phyloP scores from a whole-genome alignment of 495 filamentous ascomycete species.

The Xylaria intraflava region DNA sequence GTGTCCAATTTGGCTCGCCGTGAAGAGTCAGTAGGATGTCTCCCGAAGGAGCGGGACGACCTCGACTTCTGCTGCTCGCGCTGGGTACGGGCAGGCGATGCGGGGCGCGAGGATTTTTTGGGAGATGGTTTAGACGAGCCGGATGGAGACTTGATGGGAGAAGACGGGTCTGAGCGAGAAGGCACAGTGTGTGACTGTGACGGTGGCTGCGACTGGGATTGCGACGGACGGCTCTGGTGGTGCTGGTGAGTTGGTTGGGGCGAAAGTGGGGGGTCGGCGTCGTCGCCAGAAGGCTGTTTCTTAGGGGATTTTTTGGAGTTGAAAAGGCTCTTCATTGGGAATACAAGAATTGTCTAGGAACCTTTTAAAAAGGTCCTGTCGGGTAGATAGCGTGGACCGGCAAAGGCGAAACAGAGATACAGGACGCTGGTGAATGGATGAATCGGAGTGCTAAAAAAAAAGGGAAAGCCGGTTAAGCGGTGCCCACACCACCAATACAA shows the following conservation, averaged over 20 bases:
- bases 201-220: constrained; percentile 18
- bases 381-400: not conserved
- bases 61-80: constrained; percentile 29
- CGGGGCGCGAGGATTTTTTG: constrained; percentile 22
- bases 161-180: constrained; percentile 22
- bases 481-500: constrained; percentile 10
- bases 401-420: not conserved
- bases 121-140: constrained; percentile 17
- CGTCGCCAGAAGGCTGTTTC: constrained; percentile 42
- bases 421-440: not conserved
- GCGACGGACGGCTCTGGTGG: constrained; percentile 17
- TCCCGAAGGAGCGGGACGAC: constrained; percentile 33
- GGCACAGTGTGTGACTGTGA: constrained; percentile 19
- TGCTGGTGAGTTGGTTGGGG: constrained; percentile 10
- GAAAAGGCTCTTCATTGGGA: constrained; percentile 50
- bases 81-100: constrained; percentile 20
- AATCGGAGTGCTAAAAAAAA: constrained; percentile 5
- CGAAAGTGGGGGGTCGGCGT: constrained; percentile 22
- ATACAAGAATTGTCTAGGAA: constrained; percentile 3
- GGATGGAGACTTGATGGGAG: constrained; percentile 21
- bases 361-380: not conserved
- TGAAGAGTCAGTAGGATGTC: constrained; percentile 34
- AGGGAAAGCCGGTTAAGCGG: not conserved
- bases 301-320: constrained; percentile 49
- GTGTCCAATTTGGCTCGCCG: constrained; percentile 52